These are phyloP conservation scores for Backusella psychrophila DNA, from an alignment of 192 early-diverging fungal genomes.

Conservation along the genomic window DNA sequence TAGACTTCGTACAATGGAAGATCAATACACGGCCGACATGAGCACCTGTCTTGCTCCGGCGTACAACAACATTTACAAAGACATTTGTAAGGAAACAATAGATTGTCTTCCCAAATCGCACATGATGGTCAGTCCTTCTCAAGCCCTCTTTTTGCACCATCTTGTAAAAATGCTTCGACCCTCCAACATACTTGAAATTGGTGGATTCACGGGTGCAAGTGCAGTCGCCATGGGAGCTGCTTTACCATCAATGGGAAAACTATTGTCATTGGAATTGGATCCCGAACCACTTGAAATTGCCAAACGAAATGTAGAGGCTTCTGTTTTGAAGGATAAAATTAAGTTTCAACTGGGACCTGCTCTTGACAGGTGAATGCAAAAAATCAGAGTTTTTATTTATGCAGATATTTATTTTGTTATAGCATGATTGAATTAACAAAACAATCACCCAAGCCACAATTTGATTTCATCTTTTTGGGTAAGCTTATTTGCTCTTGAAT, in stretches of 20 bases:
- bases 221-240: constrained; percentile 69
- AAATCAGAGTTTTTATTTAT: background rate
- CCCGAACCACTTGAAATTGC: constrained; percentile 46
- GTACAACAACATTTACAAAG: background rate
- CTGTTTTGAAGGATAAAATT: constrained; percentile 35
- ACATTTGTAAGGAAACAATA: constrained; percentile 7
- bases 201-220: constrained; percentile 64
- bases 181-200: constrained; percentile 60
- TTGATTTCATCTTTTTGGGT: constrained; percentile 16
- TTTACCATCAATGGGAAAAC: constrained; percentile 28
- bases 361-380: constrained; percentile 29
- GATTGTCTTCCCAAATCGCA: constrained; percentile 15
- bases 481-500: background rate
- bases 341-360: constrained; percentile 45
- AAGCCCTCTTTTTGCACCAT: constrained; percentile 50
- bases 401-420: background rate
- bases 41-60: background rate
- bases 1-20: constrained; percentile 16
- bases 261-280: constrained; percentile 59
- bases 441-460: constrained; percentile 4
- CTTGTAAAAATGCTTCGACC: constrained; percentile 51
- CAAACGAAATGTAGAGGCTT: constrained; percentile 33
- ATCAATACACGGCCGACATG: background rate
- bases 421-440: background rate
- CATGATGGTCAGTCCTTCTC: constrained; percentile 47